Evolutionary conservation across 2,329 filamentous ascomycete genomes (phyloP).

Genomic region (Fusarium sp.): DNA sequence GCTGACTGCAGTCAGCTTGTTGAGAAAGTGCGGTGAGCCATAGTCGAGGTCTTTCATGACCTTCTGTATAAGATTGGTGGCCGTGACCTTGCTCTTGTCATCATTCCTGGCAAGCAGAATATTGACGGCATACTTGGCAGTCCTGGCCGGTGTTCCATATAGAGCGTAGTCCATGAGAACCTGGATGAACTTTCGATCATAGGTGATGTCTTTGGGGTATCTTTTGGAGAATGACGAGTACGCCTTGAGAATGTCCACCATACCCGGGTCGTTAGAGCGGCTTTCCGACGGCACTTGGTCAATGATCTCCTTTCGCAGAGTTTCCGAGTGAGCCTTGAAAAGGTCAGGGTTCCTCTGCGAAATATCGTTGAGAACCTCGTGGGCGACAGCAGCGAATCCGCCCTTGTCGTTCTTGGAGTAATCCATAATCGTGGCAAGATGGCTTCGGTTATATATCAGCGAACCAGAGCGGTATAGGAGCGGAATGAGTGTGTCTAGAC

Average conservation of each 20-base stretch:
- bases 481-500: constrained; percentile 83
- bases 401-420: constrained; percentile 86
- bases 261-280: constrained; percentile 74
- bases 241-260: constrained; percentile 93
- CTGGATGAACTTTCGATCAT: constrained; percentile 82
- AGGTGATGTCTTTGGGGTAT: constrained; percentile 84
- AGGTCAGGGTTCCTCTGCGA: constrained; percentile 89
- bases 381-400: constrained; percentile 80
- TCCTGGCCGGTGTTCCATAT: constrained; percentile 81
- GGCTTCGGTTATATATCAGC: constrained; percentile 92
- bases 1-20: constrained; percentile 75
- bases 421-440: constrained; percentile 89
- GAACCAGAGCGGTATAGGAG: constrained; percentile 86
- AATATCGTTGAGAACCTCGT: constrained; percentile 91
- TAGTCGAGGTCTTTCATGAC: constrained; percentile 80
- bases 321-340: constrained; percentile 91
- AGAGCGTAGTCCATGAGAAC: constrained; percentile 86
- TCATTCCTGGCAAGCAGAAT: constrained; percentile 81
- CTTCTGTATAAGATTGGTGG: constrained; percentile 82
- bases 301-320: constrained; percentile 87
- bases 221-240: constrained; percentile 91
- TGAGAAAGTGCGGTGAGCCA: constrained; percentile 78
- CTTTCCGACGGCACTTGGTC: constrained; percentile 79
- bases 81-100: constrained; percentile 83
- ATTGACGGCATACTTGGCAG: constrained; percentile 93